phyloP scores from a whole-genome alignment of 164 flowering plant species.

The Tetrastigma voinierianum region DNA sequence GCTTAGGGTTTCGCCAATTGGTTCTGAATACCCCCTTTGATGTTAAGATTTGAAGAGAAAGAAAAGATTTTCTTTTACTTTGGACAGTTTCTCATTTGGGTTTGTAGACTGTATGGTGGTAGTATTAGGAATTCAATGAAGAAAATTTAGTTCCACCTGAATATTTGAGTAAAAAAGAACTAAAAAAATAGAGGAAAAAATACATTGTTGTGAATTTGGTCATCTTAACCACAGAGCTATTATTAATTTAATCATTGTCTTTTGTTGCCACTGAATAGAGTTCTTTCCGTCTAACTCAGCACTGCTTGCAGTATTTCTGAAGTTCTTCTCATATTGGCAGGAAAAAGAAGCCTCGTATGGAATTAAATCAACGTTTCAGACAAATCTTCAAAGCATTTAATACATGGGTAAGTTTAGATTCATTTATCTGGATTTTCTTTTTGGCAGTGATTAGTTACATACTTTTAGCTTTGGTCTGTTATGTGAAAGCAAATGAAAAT shows the following conservation, averaged over 20 bases:
- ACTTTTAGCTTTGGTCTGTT: no score
- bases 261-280: not conserved
- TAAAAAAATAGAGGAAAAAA: no score
- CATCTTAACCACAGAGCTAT: no score
- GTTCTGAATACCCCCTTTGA: no score
- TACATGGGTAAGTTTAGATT: slow-evolving; percentile 58
- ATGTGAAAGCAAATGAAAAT: not conserved
- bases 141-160: no score
- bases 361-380: slow-evolving; percentile 71
- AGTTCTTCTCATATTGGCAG: slow-evolving; percentile 35
- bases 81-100: not conserved
- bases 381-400: slow-evolving; percentile 70
- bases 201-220: not conserved
- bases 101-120: no score
- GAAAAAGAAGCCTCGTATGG: slow-evolving; percentile 68
- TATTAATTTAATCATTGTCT: not conserved
- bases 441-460: not conserved
- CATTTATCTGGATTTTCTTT: not conserved
- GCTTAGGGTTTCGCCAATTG: not conserved
- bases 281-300: not conserved
- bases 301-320: not conserved
- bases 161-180: no score
- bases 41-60: no score
- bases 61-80: not conserved
- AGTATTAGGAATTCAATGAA: no score